Evolutionary conservation across 306 rosid species (phyloP).

Genomic region (Quercus cerris): DNA sequence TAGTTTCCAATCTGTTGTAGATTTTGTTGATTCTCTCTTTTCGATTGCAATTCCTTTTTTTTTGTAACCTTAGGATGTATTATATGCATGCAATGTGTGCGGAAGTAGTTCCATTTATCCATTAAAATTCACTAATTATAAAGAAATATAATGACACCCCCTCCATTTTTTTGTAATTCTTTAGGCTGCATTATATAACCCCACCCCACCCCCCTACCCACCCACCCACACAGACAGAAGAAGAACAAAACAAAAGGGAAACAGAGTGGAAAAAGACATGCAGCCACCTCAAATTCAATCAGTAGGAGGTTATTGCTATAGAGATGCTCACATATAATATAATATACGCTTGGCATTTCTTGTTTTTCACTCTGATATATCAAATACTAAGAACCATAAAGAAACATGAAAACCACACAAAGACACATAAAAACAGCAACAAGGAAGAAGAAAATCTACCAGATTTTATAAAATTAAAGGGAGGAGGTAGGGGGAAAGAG

Average conservation of each 20-base stretch:
- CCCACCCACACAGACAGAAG: background rate
- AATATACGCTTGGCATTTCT: background rate
- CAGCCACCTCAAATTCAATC: background rate
- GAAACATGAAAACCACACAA: background rate
- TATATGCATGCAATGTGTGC: too few species aligned
- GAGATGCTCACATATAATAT: background rate
- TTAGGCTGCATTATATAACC: too few species aligned
- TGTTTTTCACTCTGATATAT: background rate
- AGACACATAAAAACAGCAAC: background rate
- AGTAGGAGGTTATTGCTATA: background rate
- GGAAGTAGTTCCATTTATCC: too few species aligned
- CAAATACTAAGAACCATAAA: background rate
- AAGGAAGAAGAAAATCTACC: background rate
- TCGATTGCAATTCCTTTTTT: too few species aligned
- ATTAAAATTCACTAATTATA: too few species aligned
- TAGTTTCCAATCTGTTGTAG: too few species aligned
- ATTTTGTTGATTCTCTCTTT: too few species aligned
- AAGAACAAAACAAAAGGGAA: background rate
- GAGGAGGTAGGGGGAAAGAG: background rate
- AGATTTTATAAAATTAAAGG: background rate
- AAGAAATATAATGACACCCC: too few species aligned
- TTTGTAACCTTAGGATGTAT: too few species aligned
- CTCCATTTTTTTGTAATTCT: too few species aligned
- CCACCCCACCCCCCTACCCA: too few species aligned
- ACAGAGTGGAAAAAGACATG: background rate